Conservation (phyloP, 208 protist genomes). For the Leishmania tarentolae region DNA sequence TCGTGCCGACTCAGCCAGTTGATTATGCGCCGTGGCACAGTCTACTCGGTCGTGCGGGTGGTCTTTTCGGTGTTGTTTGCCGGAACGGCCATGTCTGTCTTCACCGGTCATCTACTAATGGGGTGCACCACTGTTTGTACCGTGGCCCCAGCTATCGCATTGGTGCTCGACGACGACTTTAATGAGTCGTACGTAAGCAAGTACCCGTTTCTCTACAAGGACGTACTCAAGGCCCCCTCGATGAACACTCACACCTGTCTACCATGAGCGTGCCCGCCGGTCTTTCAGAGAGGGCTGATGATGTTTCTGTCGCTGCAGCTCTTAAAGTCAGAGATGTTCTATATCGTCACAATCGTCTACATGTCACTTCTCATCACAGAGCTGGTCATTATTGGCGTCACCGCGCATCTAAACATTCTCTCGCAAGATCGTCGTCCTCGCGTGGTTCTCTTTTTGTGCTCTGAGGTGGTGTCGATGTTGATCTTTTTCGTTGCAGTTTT, state of each 20-base stretch:
- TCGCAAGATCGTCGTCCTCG: slow-evolving; percentile 66
- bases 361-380: slow-evolving; percentile 98
- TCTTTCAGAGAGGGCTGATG: slow-evolving; percentile 95
- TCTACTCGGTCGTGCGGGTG: slow-evolving; percentile 98
- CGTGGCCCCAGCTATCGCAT: slow-evolving; percentile 97
- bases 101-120: slow-evolving; percentile 96
- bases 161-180: slow-evolving; percentile 98
- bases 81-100: slow-evolving; percentile 97
- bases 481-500: slow-evolving; percentile 93
- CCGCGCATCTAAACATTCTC: slow-evolving; percentile 92
- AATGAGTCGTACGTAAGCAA: slow-evolving; percentile 89
- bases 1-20: slow-evolving; percentile 95
- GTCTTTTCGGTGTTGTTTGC: slow-evolving; percentile 98
- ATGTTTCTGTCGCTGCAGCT: slow-evolving; percentile 95
- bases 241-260: slow-evolving; percentile 89
- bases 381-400: slow-evolving; percentile 94
- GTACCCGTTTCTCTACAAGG: slow-evolving; percentile 98
- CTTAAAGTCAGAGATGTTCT: slow-evolving; percentile 94
- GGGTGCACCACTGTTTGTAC: slow-evolving; percentile 98
- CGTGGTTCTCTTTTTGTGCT: slow-evolving; percentile 85
- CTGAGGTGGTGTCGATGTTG: slow-evolving; percentile 88
- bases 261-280: slow-evolving; percentile 83
- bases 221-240: slow-evolving; percentile 95
- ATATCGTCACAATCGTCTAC: slow-evolving; percentile 98
- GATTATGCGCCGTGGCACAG: slow-evolving; percentile 98